A percentile compares a stretch with the other conserved stretches of the same genome.
phyloP scores from a whole-genome alignment of 139 green algal species.

The Chlamydomonas incerta region DNA sequence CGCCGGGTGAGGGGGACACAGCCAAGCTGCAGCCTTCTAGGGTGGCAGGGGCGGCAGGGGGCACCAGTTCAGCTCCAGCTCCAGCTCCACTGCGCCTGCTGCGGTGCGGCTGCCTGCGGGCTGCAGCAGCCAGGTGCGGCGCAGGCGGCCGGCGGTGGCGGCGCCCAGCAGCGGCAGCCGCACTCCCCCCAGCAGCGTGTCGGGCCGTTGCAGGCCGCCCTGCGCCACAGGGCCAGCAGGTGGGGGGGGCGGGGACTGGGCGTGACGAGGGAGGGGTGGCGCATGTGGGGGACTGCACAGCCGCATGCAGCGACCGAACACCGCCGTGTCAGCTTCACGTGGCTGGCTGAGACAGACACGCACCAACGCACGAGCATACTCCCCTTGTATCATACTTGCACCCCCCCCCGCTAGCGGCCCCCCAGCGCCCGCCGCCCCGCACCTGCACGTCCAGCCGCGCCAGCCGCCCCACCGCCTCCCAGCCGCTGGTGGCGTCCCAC shows the following conservation, averaged over 20 bases:
- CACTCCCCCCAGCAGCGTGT: conserved; percentile 9
- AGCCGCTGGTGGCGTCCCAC: conserved; percentile 17
- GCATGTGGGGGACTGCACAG: too few species aligned
- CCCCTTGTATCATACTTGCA: too few species aligned
- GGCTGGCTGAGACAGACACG: too few species aligned
- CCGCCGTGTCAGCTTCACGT: too few species aligned
- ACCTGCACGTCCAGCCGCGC: background rate
- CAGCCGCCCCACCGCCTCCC: background rate
- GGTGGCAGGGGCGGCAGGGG: background rate
- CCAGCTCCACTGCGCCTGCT: background rate
- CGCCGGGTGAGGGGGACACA: too few species aligned
- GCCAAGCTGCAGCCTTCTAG: too few species aligned
- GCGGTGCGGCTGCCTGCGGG: conserved; percentile 11
- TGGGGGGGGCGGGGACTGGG: too few species aligned
- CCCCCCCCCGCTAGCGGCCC: too few species aligned
- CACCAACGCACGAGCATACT: too few species aligned
- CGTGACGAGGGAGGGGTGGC: too few species aligned
- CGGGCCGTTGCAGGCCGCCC: background rate
- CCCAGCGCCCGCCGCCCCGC: background rate
- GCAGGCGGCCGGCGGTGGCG: background rate
- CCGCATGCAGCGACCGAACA: too few species aligned
- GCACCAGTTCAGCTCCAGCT: conserved; percentile 18
- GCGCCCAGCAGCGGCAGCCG: conserved; percentile 17
- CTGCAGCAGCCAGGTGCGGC: conserved; percentile 37
- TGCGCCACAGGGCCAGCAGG: too few species aligned